Evolutionary conservation across 108 stramenopile species (phyloP), one percentile per base, ranked within the genome.

Genomic region (Cyclotella baltica): DNA sequence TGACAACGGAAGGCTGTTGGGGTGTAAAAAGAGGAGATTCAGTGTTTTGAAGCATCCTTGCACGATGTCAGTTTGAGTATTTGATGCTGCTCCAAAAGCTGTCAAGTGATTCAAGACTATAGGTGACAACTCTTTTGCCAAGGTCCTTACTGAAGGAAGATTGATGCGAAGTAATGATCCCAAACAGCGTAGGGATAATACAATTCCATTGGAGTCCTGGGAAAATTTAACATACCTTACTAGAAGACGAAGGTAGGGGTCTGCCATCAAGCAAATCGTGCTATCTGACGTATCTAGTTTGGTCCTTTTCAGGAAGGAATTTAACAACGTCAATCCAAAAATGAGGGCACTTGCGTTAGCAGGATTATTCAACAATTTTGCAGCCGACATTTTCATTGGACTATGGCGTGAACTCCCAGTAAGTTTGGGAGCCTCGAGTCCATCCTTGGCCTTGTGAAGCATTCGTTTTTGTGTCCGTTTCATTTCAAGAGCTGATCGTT

Each of bases 21-120:
- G 72, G 51, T 80, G 83, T 10, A 77, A 62, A 18, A 96, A 83
- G 3, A 98, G 83, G n/a, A 92, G 80, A 25, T 93, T 85, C 20
- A 98, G 84, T n/a, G 91, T 86, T 64, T 85, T 92, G 83, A 97
- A 96, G 68, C 96, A 93, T 20, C 90, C 86, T 83, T 97, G 98
- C 4, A 87, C 87, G 69, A 96, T 83, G 65, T 98, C 98, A 51
- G 88, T 83, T 64, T 93, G 85, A 50, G 87, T 81, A 73, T 85
- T 91, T 48, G 62, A 68, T 67, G 83, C 86, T 52, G 85, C 81
- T 53, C 80, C 92, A 40, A 61, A 65, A 28, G 78, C 40, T 27
- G 92, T 86, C 43, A 98, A 81, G 25, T 96, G 81, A 27, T 88
- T 69, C 61, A 98, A 72, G 22, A 93, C 84, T 43, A 88, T 81